Evolutionary conservation across 2,329 filamentous ascomycete genomes (phyloP), one percentile per base, ranked within the genome.

Genomic region (Xylariaceae sp.): DNA sequence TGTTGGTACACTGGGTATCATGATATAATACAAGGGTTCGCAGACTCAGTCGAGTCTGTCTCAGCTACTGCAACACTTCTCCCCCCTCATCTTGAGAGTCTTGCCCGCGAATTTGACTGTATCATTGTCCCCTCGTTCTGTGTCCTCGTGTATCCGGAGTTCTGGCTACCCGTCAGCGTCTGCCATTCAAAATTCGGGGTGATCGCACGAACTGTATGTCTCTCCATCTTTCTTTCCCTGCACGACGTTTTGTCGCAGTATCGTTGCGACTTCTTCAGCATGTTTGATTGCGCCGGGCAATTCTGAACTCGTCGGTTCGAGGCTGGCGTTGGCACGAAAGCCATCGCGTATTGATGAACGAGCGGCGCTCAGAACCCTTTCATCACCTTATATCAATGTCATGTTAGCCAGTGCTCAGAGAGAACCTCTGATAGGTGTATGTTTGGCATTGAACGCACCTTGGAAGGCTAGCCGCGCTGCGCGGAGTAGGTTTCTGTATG

Each of bases 91-190:
- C 40, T 62, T 61, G 13, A 62, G 62, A 18, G 55, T 73, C 55
- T 70, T 57, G 35, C 63, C 73, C 2, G 81, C 80, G 45, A 84
- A 77, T 73, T 92, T 95, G 66, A 97, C 84, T 27, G 87, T 90
- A 64, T 97, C 92, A 69, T 99, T 99, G 74, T 97, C 89, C 48
- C 94, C 92, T 61, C 91, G 81, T 73, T 99, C 93, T 24, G 88
- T 99, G 61, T 96, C 78, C 57, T 96, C 83, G 71, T 97, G 94
- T 73, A 99, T 97, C 45, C 87, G 82, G 52, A 97, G 76, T 69
- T 88, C 92, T 97, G 63, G 39, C 50, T 33, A 49, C 50, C 35
- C 20, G 50, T 45, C 52, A 48, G 54, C 54, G 40, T 11, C 27
- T 30, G 11, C 50, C n/a, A 37, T 23, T 7, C 20, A 10, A 1